These are phyloP conservation scores for Chaetomiaceae sp. DNA, from an alignment of 2,329 filamentous ascomycete genomes.

Conservation along the genomic window DNA sequence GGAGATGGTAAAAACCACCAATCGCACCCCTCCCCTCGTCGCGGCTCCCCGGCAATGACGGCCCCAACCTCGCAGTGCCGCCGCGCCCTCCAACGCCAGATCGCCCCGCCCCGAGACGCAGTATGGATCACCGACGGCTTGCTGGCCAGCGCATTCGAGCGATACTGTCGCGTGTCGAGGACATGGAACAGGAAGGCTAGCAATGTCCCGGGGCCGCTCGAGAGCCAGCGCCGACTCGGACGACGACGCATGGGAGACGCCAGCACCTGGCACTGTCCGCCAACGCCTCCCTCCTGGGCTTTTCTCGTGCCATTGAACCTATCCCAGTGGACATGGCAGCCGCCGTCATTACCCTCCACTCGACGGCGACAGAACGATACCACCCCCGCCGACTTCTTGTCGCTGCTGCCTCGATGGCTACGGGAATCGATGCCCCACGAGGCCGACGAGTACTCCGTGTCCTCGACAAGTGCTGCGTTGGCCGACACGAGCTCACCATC, in stretches of 20 bases:
- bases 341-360: slow-evolving; percentile 36
- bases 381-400: neutral
- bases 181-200: slow-evolving; percentile 30
- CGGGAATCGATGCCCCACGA: neutral
- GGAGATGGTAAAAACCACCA: slow-evolving; percentile 12
- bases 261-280: slow-evolving; percentile 38
- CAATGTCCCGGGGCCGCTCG: slow-evolving; percentile 50
- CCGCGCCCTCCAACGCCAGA: slow-evolving; percentile 43
- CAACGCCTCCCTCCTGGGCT: slow-evolving; percentile 43
- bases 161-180: slow-evolving; percentile 38
- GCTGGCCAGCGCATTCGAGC: slow-evolving; percentile 47
- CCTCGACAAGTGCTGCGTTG: neutral
- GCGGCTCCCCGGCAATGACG: slow-evolving; percentile 39
- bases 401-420: slow-evolving; percentile 17
- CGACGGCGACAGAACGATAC: slow-evolving; percentile 24
- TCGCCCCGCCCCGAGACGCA: slow-evolving; percentile 37
- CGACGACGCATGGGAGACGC: slow-evolving; percentile 52
- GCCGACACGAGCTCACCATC: neutral
- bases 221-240: slow-evolving; percentile 49
- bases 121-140: slow-evolving; percentile 59
- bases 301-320: slow-evolving; percentile 42
- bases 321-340: slow-evolving; percentile 49
- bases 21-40: slow-evolving; percentile 11
- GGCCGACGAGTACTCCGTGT: neutral
- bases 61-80: slow-evolving; percentile 44